Percentiles rank a stretch among this genome's conserved stretches.
These are phyloP conservation scores for Jatropha multifida DNA, from an alignment of 441 rosid genomes.

Conservation along the genomic window DNA sequence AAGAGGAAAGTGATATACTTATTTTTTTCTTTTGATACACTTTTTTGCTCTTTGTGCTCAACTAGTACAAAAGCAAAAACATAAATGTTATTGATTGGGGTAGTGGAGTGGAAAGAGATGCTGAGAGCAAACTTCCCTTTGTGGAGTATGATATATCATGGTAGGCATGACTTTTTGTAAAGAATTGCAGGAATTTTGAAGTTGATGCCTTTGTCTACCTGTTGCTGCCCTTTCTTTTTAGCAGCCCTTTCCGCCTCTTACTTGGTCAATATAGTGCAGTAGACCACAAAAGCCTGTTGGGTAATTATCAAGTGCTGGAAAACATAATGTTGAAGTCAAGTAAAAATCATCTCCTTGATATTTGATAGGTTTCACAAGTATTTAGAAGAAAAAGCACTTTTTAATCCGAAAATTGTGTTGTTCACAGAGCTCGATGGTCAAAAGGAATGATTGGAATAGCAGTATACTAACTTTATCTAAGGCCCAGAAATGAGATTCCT, in stretches of 20 bases:
- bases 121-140: background rate
- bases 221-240: background rate
- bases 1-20: slow-evolving; percentile 4
- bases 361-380: background rate
- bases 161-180: slow-evolving; percentile 18
- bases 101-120: slow-evolving; percentile 16
- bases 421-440: background rate
- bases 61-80: slow-evolving; percentile 11
- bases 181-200: slow-evolving; percentile 8
- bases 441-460: background rate
- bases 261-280: background rate
- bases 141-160: background rate
- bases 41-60: slow-evolving; percentile 15
- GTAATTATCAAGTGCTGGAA: background rate
- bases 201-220: slow-evolving; percentile 12
- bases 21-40: slow-evolving; percentile 3
- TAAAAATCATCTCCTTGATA: background rate
- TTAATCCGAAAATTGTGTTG: background rate
- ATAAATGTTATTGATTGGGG: background rate
- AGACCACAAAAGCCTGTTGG: background rate
- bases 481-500: slow-evolving; percentile 5
- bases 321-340: background rate
- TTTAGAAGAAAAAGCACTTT: background rate
- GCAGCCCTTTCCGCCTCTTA: background rate
- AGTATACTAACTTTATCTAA: background rate